Evolutionary conservation across 805 yeast genomes (phyloP), one percentile per base, ranked within the genome.

Genomic region (Candida pseudoglaebosa): DNA sequence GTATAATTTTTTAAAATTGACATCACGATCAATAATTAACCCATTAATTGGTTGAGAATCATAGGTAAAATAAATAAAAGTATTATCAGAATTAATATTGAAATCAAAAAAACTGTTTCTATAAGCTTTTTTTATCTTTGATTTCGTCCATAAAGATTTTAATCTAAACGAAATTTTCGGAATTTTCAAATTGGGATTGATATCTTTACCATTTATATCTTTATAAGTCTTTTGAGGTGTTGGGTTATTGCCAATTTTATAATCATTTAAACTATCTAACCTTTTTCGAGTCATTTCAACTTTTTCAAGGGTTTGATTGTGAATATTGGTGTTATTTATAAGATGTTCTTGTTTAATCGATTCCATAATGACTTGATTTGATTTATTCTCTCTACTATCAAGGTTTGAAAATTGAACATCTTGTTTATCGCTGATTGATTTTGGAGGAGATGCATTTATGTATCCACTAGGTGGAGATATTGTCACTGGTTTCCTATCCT

Each of bases 1-100:
- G 14, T 39, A 32, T 3, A 50, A 29, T 17, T 30, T 16, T 14
- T 42, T 36, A 4, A 49, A 32, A 17, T 50, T 49, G 16, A 20
- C 32, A 12, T 32, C 34, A 20, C 41, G 35, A 18, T 46, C 30
- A 8, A 53, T 36, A 4, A 41, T 40, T 20, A 46, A 40, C 6
- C 29, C 26, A 22, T 45, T 35, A 8, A 51, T 43, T 1, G 43
- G 29, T 9, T 17, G 21, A 5, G 30, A 36, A 9, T 44, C 41
- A 9, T 43, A 34, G 6, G 39, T 33, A 15, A 49, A 43, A 16
- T 30, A 28, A 13, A 49, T 36, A 14, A 24, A 41, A 14, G 39
- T 33, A 12, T 39, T 46, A 24, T 45, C 42, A 9, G 29, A 22
- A 3, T 48, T 44, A 17, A 42, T 35, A 21, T 32, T 21, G 31